Evolutionary conservation across 2,329 filamentous ascomycete genomes (phyloP).

Genomic region (Exophiala alcalophila): DNA sequence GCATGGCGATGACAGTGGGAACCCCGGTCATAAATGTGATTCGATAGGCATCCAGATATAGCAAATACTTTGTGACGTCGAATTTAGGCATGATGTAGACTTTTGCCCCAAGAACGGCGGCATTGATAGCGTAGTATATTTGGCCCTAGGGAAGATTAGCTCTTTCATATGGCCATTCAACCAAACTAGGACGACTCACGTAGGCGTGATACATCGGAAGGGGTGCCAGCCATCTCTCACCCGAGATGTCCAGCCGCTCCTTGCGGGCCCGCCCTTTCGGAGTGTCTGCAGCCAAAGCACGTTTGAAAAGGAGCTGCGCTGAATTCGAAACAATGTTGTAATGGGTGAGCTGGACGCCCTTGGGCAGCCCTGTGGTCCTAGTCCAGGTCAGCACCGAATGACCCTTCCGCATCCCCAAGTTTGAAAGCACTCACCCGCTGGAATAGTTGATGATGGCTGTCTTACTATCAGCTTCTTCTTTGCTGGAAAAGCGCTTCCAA

Average conservation of each 20-base stretch:
- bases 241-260: slow-evolving; percentile 4
- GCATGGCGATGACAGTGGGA: slow-evolving; percentile 5
- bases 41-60: slow-evolving; percentile 7
- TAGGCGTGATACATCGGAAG: slow-evolving; percentile 14
- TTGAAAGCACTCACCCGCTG: slow-evolving; percentile 35
- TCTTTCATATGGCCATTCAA: too few relatives aligned
- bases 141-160: slow-evolving; percentile 6
- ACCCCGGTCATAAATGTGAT: slow-evolving; percentile 11
- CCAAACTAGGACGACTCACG: slow-evolving; percentile 6
- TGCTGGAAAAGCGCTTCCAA: slow-evolving; percentile 8
- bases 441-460: slow-evolving; percentile 53
- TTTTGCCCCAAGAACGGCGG: slow-evolving; percentile 5
- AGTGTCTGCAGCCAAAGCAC: neutral
- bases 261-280: neutral
- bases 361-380: slow-evolving; percentile 57
- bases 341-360: slow-evolving; percentile 58
- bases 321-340: slow-evolving; percentile 26
- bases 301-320: neutral
- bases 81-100: slow-evolving; percentile 12
- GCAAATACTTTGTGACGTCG: slow-evolving; percentile 4
- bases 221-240: slow-evolving; percentile 11
- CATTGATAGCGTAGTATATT: slow-evolving; percentile 10
- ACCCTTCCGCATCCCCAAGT: neutral
- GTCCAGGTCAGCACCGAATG: neutral
- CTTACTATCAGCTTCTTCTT: slow-evolving; percentile 40